Evolutionary conservation across 2,329 filamentous ascomycete genomes (phyloP).

Genomic region (Ambrosiella cleistominuta): DNA sequence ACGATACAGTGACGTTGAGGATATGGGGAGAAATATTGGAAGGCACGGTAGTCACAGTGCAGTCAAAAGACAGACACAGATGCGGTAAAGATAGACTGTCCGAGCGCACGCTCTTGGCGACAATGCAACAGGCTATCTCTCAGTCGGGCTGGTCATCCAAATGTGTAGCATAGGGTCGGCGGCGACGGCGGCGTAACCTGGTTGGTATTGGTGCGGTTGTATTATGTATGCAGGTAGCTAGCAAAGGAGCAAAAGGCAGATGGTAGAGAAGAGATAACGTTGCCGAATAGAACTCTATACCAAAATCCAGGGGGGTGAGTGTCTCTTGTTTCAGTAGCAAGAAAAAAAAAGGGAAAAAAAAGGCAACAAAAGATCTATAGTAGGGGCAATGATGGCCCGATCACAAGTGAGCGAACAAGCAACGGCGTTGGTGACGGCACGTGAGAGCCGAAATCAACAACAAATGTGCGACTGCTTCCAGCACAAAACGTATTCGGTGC

Average conservation of each 20-base stretch:
- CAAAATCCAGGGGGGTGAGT: background rate
- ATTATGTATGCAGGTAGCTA: constrained; percentile 1
- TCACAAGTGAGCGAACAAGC: background rate
- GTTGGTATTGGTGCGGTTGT: background rate
- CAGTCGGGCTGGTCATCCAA: background rate
- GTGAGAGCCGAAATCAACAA: no score
- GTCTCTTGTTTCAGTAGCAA: background rate
- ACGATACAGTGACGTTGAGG: no score
- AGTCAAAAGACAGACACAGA: no score
- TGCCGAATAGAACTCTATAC: background rate
- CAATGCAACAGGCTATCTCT: background rate
- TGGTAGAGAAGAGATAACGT: background rate
- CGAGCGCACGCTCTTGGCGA: no score
- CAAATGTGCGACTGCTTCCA: no score
- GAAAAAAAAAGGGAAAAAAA: background rate
- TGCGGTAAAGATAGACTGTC: no score
- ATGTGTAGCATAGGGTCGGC: background rate
- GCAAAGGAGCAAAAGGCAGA: background rate
- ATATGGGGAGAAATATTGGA: no score
- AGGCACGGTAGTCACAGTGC: no score
- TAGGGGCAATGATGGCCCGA: background rate
- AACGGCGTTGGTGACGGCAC: no score
- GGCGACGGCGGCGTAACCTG: background rate
- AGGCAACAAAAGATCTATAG: no score
- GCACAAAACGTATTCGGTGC: no score